phyloP scores from a whole-genome alignment of 176 grass and related monocot species.

The Panicum miliaceum region DNA sequence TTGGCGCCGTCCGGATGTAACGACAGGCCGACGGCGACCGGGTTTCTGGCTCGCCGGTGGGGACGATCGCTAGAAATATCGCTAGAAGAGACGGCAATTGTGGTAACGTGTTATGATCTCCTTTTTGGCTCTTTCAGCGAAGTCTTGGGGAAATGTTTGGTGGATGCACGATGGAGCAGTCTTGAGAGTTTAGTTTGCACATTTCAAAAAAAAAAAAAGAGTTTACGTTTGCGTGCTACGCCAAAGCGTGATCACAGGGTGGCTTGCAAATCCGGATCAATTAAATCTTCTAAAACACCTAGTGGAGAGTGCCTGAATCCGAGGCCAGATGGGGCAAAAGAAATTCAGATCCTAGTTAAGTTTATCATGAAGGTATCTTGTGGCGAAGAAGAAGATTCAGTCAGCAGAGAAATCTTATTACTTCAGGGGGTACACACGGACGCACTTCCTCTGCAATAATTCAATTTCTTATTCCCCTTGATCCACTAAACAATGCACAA shows the following conservation, averaged over 20 bases:
- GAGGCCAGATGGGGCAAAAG: neutral
- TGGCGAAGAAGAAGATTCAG: neutral
- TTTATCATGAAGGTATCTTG: constrained; percentile 3
- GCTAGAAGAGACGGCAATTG: neutral
- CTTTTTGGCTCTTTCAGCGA: neutral
- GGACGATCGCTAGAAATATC: neutral
- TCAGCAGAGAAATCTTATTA: neutral
- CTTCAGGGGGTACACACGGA: neutral
- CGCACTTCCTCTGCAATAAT: constrained; percentile 20
- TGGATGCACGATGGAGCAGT: neutral
- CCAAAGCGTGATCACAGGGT: neutral
- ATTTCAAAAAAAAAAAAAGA: too few species aligned
- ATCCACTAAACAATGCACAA: constrained; percentile 17
- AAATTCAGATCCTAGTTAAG: neutral
- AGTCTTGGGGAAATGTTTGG: neutral
- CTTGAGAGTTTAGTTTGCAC: neutral
- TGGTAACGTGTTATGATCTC: neutral
- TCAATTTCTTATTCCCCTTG: neutral
- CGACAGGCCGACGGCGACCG: constrained; percentile 2
- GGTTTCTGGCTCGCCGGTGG: neutral
- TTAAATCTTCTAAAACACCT: neutral
- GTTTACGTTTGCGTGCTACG: neutral
- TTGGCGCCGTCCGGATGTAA: neutral
- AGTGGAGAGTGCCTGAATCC: neutral
- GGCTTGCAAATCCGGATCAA: neutral